Percentiles rank a stretch among this genome's conserved stretches.
phyloP scores from a whole-genome alignment of 495 filamentous ascomycete species.

The Annulohypoxylon bovei region DNA sequence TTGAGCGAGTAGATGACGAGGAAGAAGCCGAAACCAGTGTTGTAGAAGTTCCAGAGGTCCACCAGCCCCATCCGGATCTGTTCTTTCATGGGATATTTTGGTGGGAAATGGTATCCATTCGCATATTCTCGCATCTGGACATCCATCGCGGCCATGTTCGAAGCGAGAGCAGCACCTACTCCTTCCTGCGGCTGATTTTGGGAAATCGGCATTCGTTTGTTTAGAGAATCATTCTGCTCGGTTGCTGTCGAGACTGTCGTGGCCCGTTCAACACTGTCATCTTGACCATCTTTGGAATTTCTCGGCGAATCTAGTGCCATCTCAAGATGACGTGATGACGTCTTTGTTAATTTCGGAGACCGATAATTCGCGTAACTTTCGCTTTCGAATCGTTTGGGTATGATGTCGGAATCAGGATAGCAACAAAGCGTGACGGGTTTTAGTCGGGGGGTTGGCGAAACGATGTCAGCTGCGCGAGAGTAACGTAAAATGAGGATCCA shows the following conservation, averaged over 20 bases:
- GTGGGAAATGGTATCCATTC: conserved; percentile 77
- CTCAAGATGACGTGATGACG: conserved; percentile 21
- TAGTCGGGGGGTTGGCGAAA: not conserved
- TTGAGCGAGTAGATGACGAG: conserved; percentile 82
- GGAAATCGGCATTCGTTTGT: conserved; percentile 24
- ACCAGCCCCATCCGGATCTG: conserved; percentile 63
- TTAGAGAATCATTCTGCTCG: conserved; percentile 33
- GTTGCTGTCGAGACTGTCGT: conserved; percentile 38
- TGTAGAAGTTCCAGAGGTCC: conserved; percentile 64
- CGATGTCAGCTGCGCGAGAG: conserved; percentile 2
- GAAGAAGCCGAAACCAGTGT: conserved; percentile 76
- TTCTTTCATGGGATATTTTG: conserved; percentile 71
- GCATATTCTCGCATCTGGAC: conserved; percentile 44
- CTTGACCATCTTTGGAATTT: conserved; percentile 30
- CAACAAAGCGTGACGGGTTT: not conserved
- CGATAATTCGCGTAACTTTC: conserved; percentile 1
- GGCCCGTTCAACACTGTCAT: conserved; percentile 33
- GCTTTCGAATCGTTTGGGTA: not conserved
- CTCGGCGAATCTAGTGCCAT: conserved; percentile 39
- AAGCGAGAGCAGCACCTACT: conserved; percentile 22
- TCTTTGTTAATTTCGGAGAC: not conserved
- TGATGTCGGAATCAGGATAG: not conserved
- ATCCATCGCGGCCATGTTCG: conserved; percentile 15
- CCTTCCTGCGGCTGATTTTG: conserved; percentile 19
- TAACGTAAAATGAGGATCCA: conserved; percentile 8